A percentile compares a stretch with the other conserved stretches of the same genome.
Conservation (phyloP, 129 eudicot species). For the Dittrichia graveolens region DNA sequence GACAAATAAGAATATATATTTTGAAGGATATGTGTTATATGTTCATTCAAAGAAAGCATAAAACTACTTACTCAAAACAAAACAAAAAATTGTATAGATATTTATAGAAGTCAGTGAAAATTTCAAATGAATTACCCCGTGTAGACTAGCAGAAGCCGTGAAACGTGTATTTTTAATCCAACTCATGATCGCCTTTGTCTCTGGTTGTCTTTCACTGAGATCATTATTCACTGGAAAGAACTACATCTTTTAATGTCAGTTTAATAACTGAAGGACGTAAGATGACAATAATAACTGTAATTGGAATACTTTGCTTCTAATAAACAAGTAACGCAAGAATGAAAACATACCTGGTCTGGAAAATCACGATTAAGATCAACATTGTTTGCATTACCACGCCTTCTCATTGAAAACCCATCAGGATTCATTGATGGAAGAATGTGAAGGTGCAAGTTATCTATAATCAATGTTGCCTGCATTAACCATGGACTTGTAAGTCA, state of each 20-base stretch:
- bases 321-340: constrained; percentile 12
- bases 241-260: constrained; percentile 49
- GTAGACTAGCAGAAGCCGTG: constrained; percentile 95
- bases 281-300: neutral
- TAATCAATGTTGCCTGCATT: constrained; percentile 83
- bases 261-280: neutral
- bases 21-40: constrained; percentile 4
- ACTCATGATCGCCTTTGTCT: constrained; percentile 90
- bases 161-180: constrained; percentile 71
- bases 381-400: constrained; percentile 82
- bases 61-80: neutral
- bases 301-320: neutral
- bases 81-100: neutral
- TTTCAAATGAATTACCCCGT: constrained; percentile 70
- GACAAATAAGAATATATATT: constrained; percentile 25
- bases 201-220: constrained; percentile 64
- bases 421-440: constrained; percentile 97
- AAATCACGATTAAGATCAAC: constrained; percentile 95
- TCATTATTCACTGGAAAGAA: constrained; percentile 80
- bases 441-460: constrained; percentile 86
- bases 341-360: constrained; percentile 90
- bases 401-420: constrained; percentile 76
- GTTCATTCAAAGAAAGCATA: constrained; percentile 8
- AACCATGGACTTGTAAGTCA: constrained; percentile 23
- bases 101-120: constrained; percentile 21